Evolutionary conservation across 2,329 filamentous ascomycete genomes (phyloP).

Genomic region (Triangularia verruculosa): DNA sequence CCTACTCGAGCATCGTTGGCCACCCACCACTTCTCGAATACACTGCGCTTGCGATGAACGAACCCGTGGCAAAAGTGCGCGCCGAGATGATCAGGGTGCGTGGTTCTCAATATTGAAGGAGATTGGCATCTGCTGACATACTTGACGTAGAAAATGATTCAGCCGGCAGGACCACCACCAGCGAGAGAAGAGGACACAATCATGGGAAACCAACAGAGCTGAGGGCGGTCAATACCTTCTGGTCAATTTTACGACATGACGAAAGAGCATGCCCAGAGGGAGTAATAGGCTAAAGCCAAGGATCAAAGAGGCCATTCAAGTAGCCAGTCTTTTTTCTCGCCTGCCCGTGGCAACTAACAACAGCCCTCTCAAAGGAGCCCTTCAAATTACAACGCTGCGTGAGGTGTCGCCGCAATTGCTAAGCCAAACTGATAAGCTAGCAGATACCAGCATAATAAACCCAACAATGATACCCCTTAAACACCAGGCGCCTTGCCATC

Average conservation of each 20-base stretch:
- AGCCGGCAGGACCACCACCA: conserved; percentile 58
- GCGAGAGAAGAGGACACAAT: conserved; percentile 47
- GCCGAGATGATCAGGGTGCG: conserved; percentile 72
- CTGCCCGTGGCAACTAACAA: too few species aligned
- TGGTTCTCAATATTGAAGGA: conserved; percentile 8
- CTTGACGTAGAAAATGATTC: conserved; percentile 60
- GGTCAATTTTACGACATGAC: not conserved
- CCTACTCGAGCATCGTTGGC: conserved; percentile 81
- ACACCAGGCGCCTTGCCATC: not conserved
- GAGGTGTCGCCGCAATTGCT: not conserved
- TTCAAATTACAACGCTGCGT: too few species aligned
- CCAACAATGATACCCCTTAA: conserved; percentile 16
- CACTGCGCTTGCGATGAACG: conserved; percentile 85
- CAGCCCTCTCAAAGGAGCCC: too few species aligned
- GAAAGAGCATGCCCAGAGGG: not conserved
- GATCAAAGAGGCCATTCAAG: too few species aligned
- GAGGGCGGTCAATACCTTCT: too few species aligned
- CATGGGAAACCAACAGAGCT: conserved; percentile 3
- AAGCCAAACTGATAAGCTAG: not conserved
- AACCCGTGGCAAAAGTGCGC: conserved; percentile 75
- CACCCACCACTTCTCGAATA: conserved; percentile 87
- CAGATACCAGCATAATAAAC: not conserved
- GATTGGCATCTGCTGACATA: not conserved
- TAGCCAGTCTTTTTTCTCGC: too few species aligned
- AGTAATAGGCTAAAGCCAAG: not conserved